A percentile compares a stretch with the other conserved stretches of the same genome.
Evolutionary conservation across 176 grass and related monocot genomes (phyloP).

Genomic region (Tillandsia fasciculata): DNA sequence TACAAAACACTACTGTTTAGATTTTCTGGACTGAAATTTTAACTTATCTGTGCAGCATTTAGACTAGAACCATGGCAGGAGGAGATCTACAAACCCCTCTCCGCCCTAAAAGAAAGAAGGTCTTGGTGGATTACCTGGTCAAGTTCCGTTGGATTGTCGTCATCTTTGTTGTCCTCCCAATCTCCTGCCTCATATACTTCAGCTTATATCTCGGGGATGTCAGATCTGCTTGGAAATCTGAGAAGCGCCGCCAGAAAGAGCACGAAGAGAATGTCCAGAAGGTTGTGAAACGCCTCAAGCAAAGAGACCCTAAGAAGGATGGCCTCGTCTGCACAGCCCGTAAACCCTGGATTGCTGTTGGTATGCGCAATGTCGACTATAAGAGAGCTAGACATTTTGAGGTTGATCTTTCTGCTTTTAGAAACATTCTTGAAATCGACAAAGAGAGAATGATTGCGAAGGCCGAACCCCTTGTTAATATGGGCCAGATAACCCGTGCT

Average conservation of each 20-base stretch:
- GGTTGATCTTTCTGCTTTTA: conserved; percentile 78
- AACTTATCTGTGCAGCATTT: conserved; percentile 7
- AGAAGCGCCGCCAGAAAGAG: conserved; percentile 58
- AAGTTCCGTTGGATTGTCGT: conserved; percentile 77
- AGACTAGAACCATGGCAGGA: conserved; percentile 44
- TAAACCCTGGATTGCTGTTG: conserved; percentile 83
- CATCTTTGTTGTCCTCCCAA: conserved; percentile 70
- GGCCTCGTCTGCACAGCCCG: conserved; percentile 88
- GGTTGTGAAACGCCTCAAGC: conserved; percentile 72
- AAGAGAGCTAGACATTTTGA: conserved; percentile 79
- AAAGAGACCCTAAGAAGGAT: conserved; percentile 83
- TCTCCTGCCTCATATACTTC: conserved; percentile 64
- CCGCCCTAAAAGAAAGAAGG: conserved; percentile 60
- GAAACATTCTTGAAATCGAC: conserved; percentile 81
- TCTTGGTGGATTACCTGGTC: conserved; percentile 68
- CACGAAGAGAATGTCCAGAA: conserved; percentile 72
- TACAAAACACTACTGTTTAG: background rate
- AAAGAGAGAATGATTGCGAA: conserved; percentile 68
- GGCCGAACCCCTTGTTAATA: conserved; percentile 85
- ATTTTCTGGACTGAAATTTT: background rate
- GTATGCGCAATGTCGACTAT: conserved; percentile 95
- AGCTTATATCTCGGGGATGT: conserved; percentile 50
- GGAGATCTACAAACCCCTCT: conserved; percentile 45
- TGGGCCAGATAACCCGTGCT: conserved; percentile 74
- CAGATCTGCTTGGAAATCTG: conserved; percentile 69